Base-by-base conservation (phyloP, 495 filamentous ascomycete species). In the Talaromyces ruber region DNA sequence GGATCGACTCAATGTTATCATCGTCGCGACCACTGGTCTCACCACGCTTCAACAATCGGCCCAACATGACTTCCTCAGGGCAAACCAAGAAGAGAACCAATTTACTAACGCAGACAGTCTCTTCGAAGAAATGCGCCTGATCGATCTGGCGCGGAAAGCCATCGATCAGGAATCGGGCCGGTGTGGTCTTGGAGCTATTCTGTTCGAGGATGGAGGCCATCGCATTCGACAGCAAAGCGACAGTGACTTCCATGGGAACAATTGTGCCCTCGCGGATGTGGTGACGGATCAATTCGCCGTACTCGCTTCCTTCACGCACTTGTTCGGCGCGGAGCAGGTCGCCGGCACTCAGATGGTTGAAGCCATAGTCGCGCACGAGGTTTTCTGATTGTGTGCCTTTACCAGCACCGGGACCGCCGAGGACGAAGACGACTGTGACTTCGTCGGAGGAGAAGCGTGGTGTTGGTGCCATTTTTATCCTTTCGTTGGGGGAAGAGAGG, bases 171-270 rank as follows among this genome's bases (percentile, higher is more conserved):
- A 97, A 97, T 51, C 85, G 83, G 0, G 74, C 69, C 62, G 76
- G 75, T 39, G 53, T 67, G 7, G 60, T 59, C 25, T 63, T 63
- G 22, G 66, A 71, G 0, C 65, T 64, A 1, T 50, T 45, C 55
- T 71, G 72, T 63, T 81, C 81, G 9, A 92, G 81, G 0, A 76
- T 75, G 4, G 84, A 84, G 60, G 79, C 83, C 90, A 98, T 97
- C 7, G 92, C 90, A 71, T 96, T 92, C 73, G 97, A 94, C 3
- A 98, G 83, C 16, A 98, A 73, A 28, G 88, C 86, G 39, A 98
- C 88, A n/a, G 94, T 98, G 22, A 98, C 92, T 70, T 98, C 93
- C 93, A 96, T 96, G 9, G 94, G 94, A 64, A 98, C 94, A 74
- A 98, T 98, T 66, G 84, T 87, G 63, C 94, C 94, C 70, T 98